phyloP scores from a whole-genome alignment of 345 rosid species.

The Camelina sativa region DNA sequence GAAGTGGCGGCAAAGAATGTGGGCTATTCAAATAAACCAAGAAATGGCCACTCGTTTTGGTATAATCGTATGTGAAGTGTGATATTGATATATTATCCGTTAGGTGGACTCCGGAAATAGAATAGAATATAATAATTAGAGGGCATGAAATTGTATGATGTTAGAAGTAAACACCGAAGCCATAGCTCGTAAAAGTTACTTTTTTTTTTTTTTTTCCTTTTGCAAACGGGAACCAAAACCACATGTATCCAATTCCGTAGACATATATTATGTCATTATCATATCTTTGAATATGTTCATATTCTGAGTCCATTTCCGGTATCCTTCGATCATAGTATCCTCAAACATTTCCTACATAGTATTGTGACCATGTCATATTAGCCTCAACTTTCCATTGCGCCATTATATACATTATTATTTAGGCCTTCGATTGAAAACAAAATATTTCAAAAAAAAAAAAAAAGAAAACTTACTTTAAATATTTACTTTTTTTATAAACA shows the following conservation, averaged over 20 bases:
- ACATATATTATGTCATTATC: conserved; percentile 26
- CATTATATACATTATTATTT: too few species aligned
- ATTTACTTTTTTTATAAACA: not conserved
- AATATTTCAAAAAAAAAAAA: too few species aligned
- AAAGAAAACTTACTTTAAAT: too few species aligned
- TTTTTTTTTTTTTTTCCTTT: conserved; percentile 27
- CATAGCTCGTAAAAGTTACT: conserved; percentile 23
- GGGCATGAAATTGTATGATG: conserved; percentile 6
- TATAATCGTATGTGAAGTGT: conserved; percentile 3
- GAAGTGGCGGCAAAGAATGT: not conserved
- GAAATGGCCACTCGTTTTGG: not conserved
- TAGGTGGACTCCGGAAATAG: not conserved
- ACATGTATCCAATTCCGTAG: conserved; percentile 18
- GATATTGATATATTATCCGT: not conserved
- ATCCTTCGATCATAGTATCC: not conserved
- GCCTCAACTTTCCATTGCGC: not conserved
- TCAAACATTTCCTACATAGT: not conserved
- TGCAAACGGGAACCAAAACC: conserved; percentile 28
- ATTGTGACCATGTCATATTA: conserved; percentile 7
- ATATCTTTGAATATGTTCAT: conserved; percentile 17
- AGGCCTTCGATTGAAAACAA: not conserved
- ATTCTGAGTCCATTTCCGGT: conserved; percentile 36
- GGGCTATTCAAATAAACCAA: not conserved
- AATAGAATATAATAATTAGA: conserved; percentile 16
- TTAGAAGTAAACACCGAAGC: conserved; percentile 30